Percentiles rank a stretch among this genome's conserved stretches.
These are phyloP conservation scores for Claviceps cyperi DNA, from an alignment of 2,329 filamentous ascomycete genomes.

Conservation along the genomic window DNA sequence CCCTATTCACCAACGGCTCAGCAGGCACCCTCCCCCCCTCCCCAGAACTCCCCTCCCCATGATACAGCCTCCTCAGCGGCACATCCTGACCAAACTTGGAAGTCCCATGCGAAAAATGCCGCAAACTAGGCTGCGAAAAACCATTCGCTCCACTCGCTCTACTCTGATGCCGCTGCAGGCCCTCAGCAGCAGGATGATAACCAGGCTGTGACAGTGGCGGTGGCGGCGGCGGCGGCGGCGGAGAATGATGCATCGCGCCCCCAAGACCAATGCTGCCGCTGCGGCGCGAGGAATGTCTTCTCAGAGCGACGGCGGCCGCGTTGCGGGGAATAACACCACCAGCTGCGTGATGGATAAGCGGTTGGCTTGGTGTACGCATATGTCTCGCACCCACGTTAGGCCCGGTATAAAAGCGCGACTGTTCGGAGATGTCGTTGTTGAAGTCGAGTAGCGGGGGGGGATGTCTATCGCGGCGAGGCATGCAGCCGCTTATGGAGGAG, in stretches of 20 bases:
- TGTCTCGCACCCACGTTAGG: conserved; percentile 31
- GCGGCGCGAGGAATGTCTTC: conserved; percentile 5
- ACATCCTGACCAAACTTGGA: conserved; percentile 9
- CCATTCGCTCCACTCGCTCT: not conserved
- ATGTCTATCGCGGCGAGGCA: conserved; percentile 18
- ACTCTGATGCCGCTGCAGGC: not conserved
- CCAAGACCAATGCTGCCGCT: not conserved
- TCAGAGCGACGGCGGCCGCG: not conserved
- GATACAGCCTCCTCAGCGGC: conserved; percentile 12
- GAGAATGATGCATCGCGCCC: not conserved
- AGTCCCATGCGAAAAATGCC: not conserved
- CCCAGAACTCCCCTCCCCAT: conserved; percentile 2
- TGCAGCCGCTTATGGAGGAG: not conserved
- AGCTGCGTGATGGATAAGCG: conserved; percentile 32
- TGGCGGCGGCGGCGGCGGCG: conserved; percentile 13
- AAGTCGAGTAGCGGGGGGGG: conserved; percentile 53
- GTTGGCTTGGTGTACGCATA: conserved; percentile 21
- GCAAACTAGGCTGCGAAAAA: conserved; percentile 1
- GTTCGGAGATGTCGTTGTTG: conserved; percentile 45
- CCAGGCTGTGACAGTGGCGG: conserved; percentile 13
- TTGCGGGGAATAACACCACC: conserved; percentile 9
- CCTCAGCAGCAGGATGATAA: conserved; percentile 6
- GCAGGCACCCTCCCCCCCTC: conserved; percentile 8
- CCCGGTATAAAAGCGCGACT: conserved; percentile 39
- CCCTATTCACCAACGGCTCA: conserved; percentile 19